These are phyloP conservation scores for Apiospora malaysiana DNA, from an alignment of 2,329 filamentous ascomycete genomes.

Conservation along the genomic window DNA sequence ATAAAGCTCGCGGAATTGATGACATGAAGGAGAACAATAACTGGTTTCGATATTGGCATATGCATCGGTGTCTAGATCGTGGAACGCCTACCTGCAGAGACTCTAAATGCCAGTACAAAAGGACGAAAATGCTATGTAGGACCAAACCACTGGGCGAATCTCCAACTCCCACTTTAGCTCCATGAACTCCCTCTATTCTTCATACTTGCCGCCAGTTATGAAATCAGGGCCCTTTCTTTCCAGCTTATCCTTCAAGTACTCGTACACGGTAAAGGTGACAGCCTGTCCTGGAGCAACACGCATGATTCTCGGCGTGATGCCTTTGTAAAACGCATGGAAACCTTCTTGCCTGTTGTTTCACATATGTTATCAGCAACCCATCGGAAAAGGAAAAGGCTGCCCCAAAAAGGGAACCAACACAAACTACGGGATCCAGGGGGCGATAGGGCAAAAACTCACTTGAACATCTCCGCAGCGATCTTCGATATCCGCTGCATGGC, in stretches of 20 bases:
- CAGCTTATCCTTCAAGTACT: constrained; percentile 75
- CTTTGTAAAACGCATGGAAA: constrained; percentile 96
- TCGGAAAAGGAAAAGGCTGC: not conserved
- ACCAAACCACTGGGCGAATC: not conserved
- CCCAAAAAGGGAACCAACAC: not conserved
- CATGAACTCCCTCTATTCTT: constrained; percentile 60
- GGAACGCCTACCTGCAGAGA: constrained; percentile 5
- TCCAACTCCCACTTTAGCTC: not conserved
- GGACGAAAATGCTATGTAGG: constrained; percentile 15
- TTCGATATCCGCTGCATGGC: constrained; percentile 78
- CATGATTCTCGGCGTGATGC: constrained; percentile 97
- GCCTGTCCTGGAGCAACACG: constrained; percentile 94
- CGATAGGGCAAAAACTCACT: constrained; percentile 50
- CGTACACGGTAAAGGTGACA: constrained; percentile 78
- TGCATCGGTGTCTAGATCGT: constrained; percentile 11
- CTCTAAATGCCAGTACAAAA: constrained; percentile 25
- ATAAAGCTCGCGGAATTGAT: not conserved
- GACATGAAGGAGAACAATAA: not conserved
- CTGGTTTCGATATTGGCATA: not conserved
- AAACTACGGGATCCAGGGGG: not conserved
- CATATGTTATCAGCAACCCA: not conserved
- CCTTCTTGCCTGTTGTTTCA: constrained; percentile 76
- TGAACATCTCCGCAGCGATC: constrained; percentile 87
- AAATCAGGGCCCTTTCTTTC: constrained; percentile 68
- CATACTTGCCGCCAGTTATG: constrained; percentile 67